A percentile compares a stretch with the other conserved stretches of the same genome.
These are phyloP conservation scores for Euphorbia lathyris DNA, from an alignment of 345 rosid species.

Conservation along the genomic window DNA sequence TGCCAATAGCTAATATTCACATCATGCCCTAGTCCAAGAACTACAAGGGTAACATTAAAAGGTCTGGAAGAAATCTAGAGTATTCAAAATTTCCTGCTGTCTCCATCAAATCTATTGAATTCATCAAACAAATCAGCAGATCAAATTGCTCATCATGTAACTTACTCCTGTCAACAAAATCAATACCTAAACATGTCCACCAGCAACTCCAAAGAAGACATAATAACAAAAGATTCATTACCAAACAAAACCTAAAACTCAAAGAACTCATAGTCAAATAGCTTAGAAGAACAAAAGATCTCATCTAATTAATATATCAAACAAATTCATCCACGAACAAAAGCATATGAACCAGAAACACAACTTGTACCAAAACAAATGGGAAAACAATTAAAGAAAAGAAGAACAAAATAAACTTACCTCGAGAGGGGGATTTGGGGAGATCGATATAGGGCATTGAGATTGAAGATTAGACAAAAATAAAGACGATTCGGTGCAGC, in stretches of 20 bases:
- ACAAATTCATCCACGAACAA: slow-evolving; percentile 1
- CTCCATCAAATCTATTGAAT: not conserved
- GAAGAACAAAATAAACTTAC: slow-evolving; percentile 26
- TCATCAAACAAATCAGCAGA: slow-evolving; percentile 2
- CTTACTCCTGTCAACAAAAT: slow-evolving; percentile 14
- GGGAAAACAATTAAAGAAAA: not conserved
- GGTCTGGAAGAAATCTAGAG: not conserved
- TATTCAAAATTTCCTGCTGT: not conserved
- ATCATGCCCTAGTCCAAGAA: too few relatives aligned
- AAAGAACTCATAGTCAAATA: slow-evolving; percentile 7
- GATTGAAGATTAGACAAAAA: slow-evolving; percentile 41
- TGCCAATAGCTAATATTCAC: too few relatives aligned
- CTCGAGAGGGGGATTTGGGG: slow-evolving; percentile 57
- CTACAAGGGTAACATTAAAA: not conserved
- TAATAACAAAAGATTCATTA: not conserved
- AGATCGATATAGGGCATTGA: slow-evolving; percentile 55
- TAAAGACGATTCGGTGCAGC: slow-evolving; percentile 40
- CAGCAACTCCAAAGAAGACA: not conserved
- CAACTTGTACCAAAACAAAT: too few relatives aligned
- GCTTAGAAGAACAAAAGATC: not conserved
- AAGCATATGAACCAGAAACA: not conserved
- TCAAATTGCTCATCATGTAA: slow-evolving; percentile 5
- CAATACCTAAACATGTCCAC: slow-evolving; percentile 4
- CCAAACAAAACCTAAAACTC: slow-evolving; percentile 2
- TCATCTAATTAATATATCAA: slow-evolving; percentile 6